These are phyloP conservation scores for Auricularia cornea DNA, from an alignment of 768 basidiomycete genomes.

Conservation along the genomic window DNA sequence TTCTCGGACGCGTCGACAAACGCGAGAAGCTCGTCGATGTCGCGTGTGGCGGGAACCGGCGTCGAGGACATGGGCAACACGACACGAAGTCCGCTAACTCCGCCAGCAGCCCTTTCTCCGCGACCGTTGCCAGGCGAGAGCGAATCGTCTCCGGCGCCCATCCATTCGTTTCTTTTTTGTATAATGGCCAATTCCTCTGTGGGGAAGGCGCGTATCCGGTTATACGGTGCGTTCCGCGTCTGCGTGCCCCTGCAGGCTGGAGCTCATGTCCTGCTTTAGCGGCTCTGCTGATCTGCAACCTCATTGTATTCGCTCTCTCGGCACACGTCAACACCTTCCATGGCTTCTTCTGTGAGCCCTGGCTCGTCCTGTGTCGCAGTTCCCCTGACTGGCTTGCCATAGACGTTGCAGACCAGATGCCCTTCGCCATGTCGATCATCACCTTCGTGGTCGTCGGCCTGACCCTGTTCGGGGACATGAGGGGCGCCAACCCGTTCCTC, in stretches of 20 bases:
- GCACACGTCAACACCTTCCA: constrained; percentile 48
- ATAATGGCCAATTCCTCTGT: background rate
- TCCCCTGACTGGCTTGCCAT: constrained; percentile 4
- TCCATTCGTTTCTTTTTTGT: too few relatives aligned
- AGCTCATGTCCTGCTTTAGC: background rate
- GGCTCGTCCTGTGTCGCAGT: background rate
- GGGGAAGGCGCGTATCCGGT: background rate
- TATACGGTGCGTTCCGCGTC: background rate
- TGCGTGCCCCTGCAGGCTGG: background rate
- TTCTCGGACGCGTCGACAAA: background rate
- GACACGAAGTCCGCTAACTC: too few relatives aligned
- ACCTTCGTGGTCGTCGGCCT: constrained; percentile 34
- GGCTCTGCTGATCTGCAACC: background rate
- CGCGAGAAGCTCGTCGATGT: background rate
- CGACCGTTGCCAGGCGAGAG: too few relatives aligned
- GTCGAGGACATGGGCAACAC: too few relatives aligned
- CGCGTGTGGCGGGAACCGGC: background rate
- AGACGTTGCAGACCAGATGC: constrained; percentile 54
- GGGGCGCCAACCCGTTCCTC: constrained; percentile 33
- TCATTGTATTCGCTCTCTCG: constrained; percentile 40
- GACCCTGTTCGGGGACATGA: constrained; percentile 39
- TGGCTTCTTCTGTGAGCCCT: constrained; percentile 48
- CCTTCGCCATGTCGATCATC: constrained; percentile 48
- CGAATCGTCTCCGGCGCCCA: too few relatives aligned
- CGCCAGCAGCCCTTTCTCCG: too few relatives aligned